Base-by-base conservation (phyloP, 106 monocot species). In the Dioscorea dumetorum region DNA sequence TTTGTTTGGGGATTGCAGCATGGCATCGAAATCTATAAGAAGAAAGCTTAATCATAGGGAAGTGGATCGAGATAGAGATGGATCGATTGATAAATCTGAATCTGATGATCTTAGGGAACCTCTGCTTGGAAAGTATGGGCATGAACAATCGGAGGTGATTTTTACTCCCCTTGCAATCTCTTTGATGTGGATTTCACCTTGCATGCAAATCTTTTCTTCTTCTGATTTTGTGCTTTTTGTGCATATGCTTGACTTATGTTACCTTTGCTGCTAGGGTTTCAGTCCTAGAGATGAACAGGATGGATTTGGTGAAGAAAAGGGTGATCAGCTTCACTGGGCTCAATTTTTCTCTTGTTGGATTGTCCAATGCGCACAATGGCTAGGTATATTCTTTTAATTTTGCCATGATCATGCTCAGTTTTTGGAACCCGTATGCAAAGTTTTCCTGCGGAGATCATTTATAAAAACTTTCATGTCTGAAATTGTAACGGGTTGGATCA, bases 281-380 rank as follows among this genome's bases (percentile, higher is more conserved):
- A 67, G 49, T 76, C 53, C 67, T 53, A 64, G 69, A 70, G 71
- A 32, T 34, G 28, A 83, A 22, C 70, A 71, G 49, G 80, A 91
- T 67, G 21, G 59, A 8, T 84, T 64, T 76, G 89, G 89, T 70
- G 84, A 87, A 35, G 67, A 73, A 54, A 80, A 80, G 69, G 84
- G 88, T 60, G 82, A 92, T 64, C 63, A 54, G 6, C 67, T 84
- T 31, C 92, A 97, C 49, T 92, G 97, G 97, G 68, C 88, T 28
- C 79, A 63, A 71, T 58, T 86, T 51, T 97, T 97, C 65, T 77
- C 84, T 24, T 79, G 82, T 60, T 77, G 91, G 68, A 87, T 91
- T 76, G 73, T 84, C 50, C 89, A 97, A 72, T 97, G 91, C 89
- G 79, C 84, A 69, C 86, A 92, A 57, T 92, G 91, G 86, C 58